Percentiles rank a stretch among this genome's conserved stretches.
phyloP scores from a whole-genome alignment of 306 rosid species.

The Rubus parviflorus region DNA sequence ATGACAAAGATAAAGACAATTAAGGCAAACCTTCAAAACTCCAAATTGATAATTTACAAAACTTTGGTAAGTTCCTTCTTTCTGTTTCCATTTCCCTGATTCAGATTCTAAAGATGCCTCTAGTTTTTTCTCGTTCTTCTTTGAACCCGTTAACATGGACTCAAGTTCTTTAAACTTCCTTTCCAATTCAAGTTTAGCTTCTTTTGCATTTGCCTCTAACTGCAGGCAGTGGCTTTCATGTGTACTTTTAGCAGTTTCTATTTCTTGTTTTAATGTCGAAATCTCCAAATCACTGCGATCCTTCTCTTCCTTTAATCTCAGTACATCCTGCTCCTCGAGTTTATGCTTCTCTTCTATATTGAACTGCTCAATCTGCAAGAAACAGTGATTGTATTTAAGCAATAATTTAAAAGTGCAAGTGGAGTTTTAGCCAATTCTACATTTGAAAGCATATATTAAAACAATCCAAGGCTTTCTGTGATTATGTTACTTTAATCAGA shows the following conservation, averaged over 20 bases:
- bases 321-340: conserved; percentile 74
- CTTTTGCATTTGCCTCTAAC: conserved; percentile 63
- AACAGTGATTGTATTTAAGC: conserved; percentile 24
- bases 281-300: conserved; percentile 57
- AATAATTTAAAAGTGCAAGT: conserved; percentile 11
- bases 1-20: conserved; percentile 10
- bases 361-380: conserved; percentile 61
- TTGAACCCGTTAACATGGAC: conserved; percentile 51
- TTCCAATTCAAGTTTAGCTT: conserved; percentile 56
- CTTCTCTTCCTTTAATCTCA: conserved; percentile 65
- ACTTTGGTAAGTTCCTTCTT: conserved; percentile 61
- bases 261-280: conserved; percentile 61
- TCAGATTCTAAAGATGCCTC: conserved; percentile 78
- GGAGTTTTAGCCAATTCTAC: background rate
- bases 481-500: background rate
- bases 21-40: conserved; percentile 66
- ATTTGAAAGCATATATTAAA: background rate
- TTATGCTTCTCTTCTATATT: conserved; percentile 72
- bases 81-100: conserved; percentile 74
- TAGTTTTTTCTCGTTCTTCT: conserved; percentile 62
- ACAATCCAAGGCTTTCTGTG: background rate
- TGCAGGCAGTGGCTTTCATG: conserved; percentile 56
- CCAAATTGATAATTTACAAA: conserved; percentile 50
- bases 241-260: conserved; percentile 50
- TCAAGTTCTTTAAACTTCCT: conserved; percentile 64